Evolutionary conservation across 1,284 basidiomycete species (phyloP), one percentile per base, ranked within the genome.

Genomic region (Phylloboletellus chloephorus): DNA sequence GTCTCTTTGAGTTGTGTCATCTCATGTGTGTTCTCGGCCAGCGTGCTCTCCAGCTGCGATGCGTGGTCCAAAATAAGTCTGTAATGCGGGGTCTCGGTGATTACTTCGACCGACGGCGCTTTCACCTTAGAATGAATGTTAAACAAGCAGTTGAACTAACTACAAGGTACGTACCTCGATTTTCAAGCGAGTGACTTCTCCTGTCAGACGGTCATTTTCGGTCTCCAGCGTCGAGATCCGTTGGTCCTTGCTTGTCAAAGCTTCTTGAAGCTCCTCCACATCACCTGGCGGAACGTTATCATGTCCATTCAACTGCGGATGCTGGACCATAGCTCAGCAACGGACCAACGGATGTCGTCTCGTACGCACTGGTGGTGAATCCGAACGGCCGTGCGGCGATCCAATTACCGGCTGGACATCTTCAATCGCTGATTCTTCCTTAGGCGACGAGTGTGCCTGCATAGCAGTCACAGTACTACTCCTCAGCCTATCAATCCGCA

Each of bases 401-500:
- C 47, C 50, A 38, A 29, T 32, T 11, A 16, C 49, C 7, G 17
- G 46, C 13, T 45, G 54, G 11, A 47, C 30, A 52, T 67, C 62
- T 54, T 78, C 78, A 65, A 73, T 74, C 48, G 65, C 64, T 47
- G 57, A 56, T 36, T 68, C 72, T 43, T 68, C 66, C 46, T 63
- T 60, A 15, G 54, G 53, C 16, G 65, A 61, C 29, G 54, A 40
- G 47, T 60, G 64, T 16, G 46, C 50, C 46, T 73, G 69, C 41
- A 72, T 59, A 8, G 69, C 64, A 33, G 64, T 62, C 5, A 84
- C 73, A 2, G 78, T 74, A 44, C 70, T 72, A 59, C 87, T 90
- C 53, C 73, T 74, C 37, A 82, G 58, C 28, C 87, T 74, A 55
- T 92, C 89, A 33, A 81, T 58, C n/a, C 79, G 77, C 49, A 74